Conservation (phyloP, 2,329 filamentous ascomycete genomes). For the Colletotrichum paranaense region DNA sequence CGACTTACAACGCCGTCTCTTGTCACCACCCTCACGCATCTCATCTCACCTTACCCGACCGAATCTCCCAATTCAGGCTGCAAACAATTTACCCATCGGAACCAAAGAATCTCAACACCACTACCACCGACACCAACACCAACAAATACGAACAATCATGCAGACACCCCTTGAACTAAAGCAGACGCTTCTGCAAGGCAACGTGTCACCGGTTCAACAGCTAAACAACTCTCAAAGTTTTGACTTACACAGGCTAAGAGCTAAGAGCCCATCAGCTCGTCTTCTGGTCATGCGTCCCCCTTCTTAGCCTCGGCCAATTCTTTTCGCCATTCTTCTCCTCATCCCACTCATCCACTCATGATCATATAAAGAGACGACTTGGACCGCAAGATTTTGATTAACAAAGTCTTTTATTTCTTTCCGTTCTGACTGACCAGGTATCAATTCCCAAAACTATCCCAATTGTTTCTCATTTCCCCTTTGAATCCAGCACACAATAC, state of each 20-base stretch:
- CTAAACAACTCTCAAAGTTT: background rate
- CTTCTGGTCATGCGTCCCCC: background rate
- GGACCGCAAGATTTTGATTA: background rate
- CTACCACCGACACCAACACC: too few relatives aligned
- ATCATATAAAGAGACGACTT: background rate
- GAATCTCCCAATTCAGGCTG: background rate
- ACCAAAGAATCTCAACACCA: background rate
- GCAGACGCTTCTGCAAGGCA: background rate
- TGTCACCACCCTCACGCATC: background rate
- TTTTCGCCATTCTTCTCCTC: background rate
- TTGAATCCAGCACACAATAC: constrained; percentile 2
- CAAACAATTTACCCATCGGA: background rate
- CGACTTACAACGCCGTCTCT: too few relatives aligned
- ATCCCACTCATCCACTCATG: background rate
- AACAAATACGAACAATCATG: background rate
- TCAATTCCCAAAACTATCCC: constrained; percentile 20
- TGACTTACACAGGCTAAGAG: background rate
- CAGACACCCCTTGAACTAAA: background rate
- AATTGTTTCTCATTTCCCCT: constrained; percentile 6
- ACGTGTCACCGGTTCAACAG: background rate
- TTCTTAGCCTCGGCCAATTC: background rate
- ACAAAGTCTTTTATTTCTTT: background rate
- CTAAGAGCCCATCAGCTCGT: too few relatives aligned
- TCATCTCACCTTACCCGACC: background rate
- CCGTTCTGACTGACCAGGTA: constrained; percentile 17